Conservation (phyloP, 257 asterid species). For the Catharanthus roseus region DNA sequence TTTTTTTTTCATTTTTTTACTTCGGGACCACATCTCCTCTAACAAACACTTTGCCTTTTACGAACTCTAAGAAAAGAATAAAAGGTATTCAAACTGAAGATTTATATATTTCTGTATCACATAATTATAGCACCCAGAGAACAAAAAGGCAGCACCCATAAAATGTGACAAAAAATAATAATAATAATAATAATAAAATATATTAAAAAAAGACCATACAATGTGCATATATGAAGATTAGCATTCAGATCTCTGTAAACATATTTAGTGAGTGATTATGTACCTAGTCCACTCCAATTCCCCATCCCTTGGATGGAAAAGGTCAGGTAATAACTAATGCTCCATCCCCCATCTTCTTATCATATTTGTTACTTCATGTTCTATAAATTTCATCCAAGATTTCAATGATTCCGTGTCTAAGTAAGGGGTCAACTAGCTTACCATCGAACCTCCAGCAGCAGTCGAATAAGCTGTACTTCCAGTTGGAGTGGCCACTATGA, state of each 20-base stretch:
- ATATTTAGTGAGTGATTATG: not conserved
- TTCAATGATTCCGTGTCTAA: not conserved
- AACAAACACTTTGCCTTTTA: too few relatives aligned
- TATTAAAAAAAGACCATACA: too few relatives aligned
- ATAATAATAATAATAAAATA: too few relatives aligned
- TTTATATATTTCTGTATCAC: not conserved
- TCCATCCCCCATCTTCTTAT: not conserved
- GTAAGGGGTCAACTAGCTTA: conserved; percentile 26
- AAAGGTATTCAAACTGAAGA: too few relatives aligned
- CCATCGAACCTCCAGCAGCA: conserved; percentile 99
- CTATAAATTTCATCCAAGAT: too few relatives aligned
- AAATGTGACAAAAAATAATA: too few relatives aligned
- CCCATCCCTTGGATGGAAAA: conserved; percentile 2
- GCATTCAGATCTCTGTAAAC: not conserved
- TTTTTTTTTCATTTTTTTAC: too few relatives aligned
- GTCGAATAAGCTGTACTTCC: conserved; percentile 99
- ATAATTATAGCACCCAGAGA: not conserved
- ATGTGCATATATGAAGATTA: not conserved
- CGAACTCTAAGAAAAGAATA: too few relatives aligned
- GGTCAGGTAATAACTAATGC: not conserved
- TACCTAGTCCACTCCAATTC: not conserved
- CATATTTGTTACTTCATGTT: not conserved
- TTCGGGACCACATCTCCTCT: too few relatives aligned
- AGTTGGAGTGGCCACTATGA: conserved; percentile 96
- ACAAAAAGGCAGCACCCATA: not conserved